phyloP scores from a whole-genome alignment of 192 early-diverging fungal genomes.

The Tieghemiomyces parasiticus region DNA sequence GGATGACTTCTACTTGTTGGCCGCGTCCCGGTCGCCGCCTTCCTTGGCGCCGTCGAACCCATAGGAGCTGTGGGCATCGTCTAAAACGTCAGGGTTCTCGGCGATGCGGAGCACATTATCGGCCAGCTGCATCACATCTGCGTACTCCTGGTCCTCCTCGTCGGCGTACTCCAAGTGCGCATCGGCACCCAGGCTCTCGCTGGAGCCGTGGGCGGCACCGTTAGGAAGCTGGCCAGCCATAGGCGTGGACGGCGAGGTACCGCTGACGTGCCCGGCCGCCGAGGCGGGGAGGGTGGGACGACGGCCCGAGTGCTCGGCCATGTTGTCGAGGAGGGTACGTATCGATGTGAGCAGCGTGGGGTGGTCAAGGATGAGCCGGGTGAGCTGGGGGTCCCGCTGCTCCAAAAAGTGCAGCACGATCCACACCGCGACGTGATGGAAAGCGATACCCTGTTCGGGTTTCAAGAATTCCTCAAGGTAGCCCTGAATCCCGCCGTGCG shows the following conservation, averaged over 20 bases:
- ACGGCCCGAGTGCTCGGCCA: conserved; percentile 14
- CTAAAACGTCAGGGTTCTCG: conserved; percentile 9
- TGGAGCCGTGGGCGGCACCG: not conserved
- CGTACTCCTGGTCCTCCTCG: conserved; percentile 10
- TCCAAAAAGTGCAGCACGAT: conserved; percentile 70
- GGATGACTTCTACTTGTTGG: too few relatives aligned
- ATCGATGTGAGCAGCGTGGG: conserved; percentile 29
- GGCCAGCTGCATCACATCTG: conserved; percentile 9
- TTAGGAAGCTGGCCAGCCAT: not conserved
- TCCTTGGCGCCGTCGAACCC: not conserved
- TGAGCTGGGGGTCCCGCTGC: conserved; percentile 24
- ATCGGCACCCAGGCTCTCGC: not conserved
- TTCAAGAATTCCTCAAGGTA: conserved; percentile 54
- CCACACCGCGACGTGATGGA: conserved; percentile 75
- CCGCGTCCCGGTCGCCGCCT: not conserved
- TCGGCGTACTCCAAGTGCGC: not conserved
- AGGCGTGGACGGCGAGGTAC: conserved; percentile 8
- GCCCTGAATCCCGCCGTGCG: conserved; percentile 46
- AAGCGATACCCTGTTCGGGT: conserved; percentile 42
- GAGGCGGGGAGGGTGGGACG: conserved; percentile 10
- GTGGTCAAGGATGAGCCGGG: conserved; percentile 23
- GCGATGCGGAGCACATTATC: conserved; percentile 7
- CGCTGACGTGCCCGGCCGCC: not conserved
- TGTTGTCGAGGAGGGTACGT: conserved; percentile 18
- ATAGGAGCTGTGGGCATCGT: not conserved